These are phyloP conservation scores for Pueraria montana DNA, from an alignment of 306 rosid species.

Conservation along the genomic window DNA sequence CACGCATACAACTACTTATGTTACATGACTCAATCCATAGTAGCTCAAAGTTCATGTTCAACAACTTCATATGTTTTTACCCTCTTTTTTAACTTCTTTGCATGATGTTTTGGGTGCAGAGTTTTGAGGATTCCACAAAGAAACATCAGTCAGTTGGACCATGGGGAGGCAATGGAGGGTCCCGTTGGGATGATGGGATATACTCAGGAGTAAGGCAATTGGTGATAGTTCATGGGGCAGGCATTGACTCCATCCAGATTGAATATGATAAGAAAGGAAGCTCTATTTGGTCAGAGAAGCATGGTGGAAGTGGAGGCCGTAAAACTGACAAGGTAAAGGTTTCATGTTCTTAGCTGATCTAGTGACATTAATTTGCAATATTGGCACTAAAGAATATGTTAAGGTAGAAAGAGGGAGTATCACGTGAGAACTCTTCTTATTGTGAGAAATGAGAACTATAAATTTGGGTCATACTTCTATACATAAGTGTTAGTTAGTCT, in stretches of 20 bases:
- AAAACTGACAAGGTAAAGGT: slow-evolving; percentile 64
- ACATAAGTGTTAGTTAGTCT: neutral
- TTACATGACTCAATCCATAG: slow-evolving; percentile 13
- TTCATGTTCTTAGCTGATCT: slow-evolving; percentile 28
- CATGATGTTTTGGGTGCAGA: slow-evolving; percentile 51
- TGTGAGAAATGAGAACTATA: neutral
- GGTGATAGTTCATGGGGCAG: slow-evolving; percentile 74
- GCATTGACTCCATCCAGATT: slow-evolving; percentile 78
- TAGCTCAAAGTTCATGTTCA: slow-evolving; percentile 31
- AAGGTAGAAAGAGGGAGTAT: neutral
- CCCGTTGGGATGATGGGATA: slow-evolving; percentile 73
- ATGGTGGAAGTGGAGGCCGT: slow-evolving; percentile 84
- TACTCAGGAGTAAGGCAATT: slow-evolving; percentile 78
- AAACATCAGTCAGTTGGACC: slow-evolving; percentile 72
- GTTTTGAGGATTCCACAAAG: slow-evolving; percentile 51
- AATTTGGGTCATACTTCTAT: neutral
- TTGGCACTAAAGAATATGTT: slow-evolving; percentile 26
- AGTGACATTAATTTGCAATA: slow-evolving; percentile 5
- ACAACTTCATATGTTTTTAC: slow-evolving; percentile 11
- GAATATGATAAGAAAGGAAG: slow-evolving; percentile 76
- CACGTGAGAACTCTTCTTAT: neutral
- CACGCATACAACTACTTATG: slow-evolving; percentile 5
- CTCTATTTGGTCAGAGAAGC: slow-evolving; percentile 81
- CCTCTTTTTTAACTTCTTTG: slow-evolving; percentile 24
- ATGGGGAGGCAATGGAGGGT: slow-evolving; percentile 79